Percentiles rank a stretch among this genome's conserved stretches.
phyloP scores from a whole-genome alignment of 2,329 filamentous ascomycete genomes.

The Diaporthe sp. region DNA sequence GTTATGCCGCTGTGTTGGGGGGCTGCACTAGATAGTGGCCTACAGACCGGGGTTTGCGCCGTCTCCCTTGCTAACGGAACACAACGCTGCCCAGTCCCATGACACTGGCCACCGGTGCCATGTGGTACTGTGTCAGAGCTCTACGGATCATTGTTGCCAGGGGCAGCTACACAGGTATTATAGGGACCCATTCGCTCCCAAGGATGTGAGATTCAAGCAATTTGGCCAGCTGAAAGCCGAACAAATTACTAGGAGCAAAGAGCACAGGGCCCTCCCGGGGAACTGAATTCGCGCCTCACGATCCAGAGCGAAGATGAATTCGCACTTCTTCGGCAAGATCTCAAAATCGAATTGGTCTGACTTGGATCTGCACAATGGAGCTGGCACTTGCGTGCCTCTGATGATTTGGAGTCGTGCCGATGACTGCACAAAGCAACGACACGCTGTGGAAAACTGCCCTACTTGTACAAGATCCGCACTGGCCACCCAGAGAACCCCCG shows the following conservation, averaged over 20 bases:
- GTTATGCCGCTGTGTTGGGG: conserved; percentile 30
- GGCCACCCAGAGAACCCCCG: neutral
- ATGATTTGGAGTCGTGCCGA: neutral
- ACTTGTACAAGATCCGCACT: conserved; percentile 3
- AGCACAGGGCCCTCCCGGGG: neutral
- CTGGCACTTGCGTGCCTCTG: neutral
- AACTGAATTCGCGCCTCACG: neutral
- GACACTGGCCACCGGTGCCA: neutral
- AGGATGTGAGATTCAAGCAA: neutral
- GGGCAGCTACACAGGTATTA: neutral
- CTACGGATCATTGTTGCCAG: neutral
- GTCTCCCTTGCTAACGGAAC: neutral
- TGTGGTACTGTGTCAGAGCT: neutral
- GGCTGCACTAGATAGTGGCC: conserved; percentile 13
- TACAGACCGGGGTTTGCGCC: conserved; percentile 11
- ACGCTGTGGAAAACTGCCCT: neutral
- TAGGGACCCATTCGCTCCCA: neutral
- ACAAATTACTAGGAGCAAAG: neutral
- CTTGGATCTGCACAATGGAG: neutral
- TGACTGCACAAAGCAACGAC: neutral
- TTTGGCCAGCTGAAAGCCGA: neutral
- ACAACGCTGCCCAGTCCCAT: neutral
- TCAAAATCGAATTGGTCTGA: neutral
- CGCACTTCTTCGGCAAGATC: neutral
- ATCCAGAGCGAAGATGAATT: neutral